These are phyloP conservation scores for Neocatenulostroma microsporum DNA, from an alignment of 2,329 filamentous ascomycete species.

Conservation along the genomic window DNA sequence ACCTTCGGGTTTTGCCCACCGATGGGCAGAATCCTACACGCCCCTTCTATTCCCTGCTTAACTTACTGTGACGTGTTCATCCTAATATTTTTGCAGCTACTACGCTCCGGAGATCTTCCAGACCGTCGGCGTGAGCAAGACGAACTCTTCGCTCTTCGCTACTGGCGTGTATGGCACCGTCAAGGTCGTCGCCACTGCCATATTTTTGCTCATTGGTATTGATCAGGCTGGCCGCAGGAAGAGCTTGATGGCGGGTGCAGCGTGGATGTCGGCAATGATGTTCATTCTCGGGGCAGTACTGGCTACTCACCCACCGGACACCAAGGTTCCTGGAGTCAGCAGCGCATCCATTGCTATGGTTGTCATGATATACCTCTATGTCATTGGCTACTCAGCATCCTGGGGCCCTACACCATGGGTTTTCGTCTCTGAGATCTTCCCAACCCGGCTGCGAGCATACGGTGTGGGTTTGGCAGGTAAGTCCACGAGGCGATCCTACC, in stretches of 20 bases:
- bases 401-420: constrained; percentile 42
- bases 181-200: constrained; percentile 37
- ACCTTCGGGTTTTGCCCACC: too few relatives aligned
- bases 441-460: constrained; percentile 39
- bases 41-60: too few relatives aligned
- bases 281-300: constrained; percentile 30
- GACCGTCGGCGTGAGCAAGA: constrained; percentile 34
- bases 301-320: constrained; percentile 46
- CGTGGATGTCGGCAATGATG: constrained; percentile 40
- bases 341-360: constrained; percentile 43
- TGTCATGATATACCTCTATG: constrained; percentile 44
- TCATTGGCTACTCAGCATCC: constrained; percentile 40
- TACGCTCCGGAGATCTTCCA: constrained; percentile 40
- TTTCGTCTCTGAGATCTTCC: constrained; percentile 39
- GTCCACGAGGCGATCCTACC: not conserved
- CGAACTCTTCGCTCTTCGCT: constrained; percentile 36
- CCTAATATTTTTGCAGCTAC: constrained; percentile 26
- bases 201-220: constrained; percentile 39
- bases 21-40: too few relatives aligned
- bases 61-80: too few relatives aligned
- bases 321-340: constrained; percentile 54
- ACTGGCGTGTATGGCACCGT: constrained; percentile 42
- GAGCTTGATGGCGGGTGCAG: constrained; percentile 36
- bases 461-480: constrained; percentile 49
- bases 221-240: constrained; percentile 41